Base-by-base conservation (phyloP, 75 land plant genomes). In the Cryptomeria japonica region DNA sequence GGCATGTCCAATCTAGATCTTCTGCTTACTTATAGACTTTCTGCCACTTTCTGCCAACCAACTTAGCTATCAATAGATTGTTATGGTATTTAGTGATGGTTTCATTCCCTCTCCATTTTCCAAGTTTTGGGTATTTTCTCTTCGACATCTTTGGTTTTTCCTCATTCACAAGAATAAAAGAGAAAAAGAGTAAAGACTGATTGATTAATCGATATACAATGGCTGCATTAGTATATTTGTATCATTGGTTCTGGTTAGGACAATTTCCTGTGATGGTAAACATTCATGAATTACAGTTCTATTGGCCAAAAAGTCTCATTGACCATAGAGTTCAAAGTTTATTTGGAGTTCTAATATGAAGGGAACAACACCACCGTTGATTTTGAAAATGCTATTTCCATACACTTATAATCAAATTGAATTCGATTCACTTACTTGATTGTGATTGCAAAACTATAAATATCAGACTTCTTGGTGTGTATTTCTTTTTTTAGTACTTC, bases 391-490 rank as follows among this genome's bases (percentile, higher is more conserved):
- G 46, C 14, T 44, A 44, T 82, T 82, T 82, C 19, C 34, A n/a
- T n/a, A 44, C 28, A 41, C 31, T 12, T 28, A 41, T 39, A 38
- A 7, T 42, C 31, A n/a, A 14, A 82, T 46, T 82, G n/a, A 44
- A 82, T 46, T 18, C 80, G n/a, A 28, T 70, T 80, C 51, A 86
- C 97, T 94, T 92, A 97, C 99, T 97, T 97, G 87, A 96, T 89
- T 78, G 94, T 90, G 79, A 97, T 87, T 79, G 93, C 97, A 94
- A 94, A 97, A 78, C 96, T 94, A 85, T 96, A 97, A 76, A 94
- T 97, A 92, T 97, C 99, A 73, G 99, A 95, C 88, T 96, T 96
- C 84, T 95, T 95, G 13, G 99, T 93, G 31, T 97, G 98, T 51
- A 93, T 83, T 38, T 94, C 96, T 88, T 97, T 97, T 86, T 70